Base-by-base conservation (phyloP, 2,329 filamentous ascomycete species). In the Colletotrichum sp. region DNA sequence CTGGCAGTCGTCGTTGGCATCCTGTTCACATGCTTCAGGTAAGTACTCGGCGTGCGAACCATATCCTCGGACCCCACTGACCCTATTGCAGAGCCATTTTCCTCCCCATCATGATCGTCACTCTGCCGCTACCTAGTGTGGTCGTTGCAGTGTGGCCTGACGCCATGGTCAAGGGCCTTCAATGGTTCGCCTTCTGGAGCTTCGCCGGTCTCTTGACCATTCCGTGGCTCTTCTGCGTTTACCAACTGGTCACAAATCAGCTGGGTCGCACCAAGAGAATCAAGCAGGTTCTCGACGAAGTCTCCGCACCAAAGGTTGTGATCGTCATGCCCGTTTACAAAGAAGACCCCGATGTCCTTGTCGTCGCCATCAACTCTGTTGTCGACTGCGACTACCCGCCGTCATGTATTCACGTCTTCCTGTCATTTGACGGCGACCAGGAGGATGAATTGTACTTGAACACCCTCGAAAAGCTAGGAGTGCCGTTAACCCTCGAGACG, bases 291-390 rank as follows among this genome's bases (percentile, higher is more conserved):
- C 90, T 98, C 67, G 95, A 98, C 83, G 95, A 98, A 82, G 87
- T 91, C 4, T 96, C 93, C 1, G 96, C 97, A 0, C 97, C 96
- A 3, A 99, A 99, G 85, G 94, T 98, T 18, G 95, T 98, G 78
- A 94, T 99, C 76, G 94, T 99, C 75, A 98, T 99, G 96, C 97
- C 96, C 6, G 98, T 96, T 82, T 99, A 98, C 87, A 95, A 97
- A 82, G 97, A 99, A 82, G 93, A 96, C 34, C 95, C 95, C 0
- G 94, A 95, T 1, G 90, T 98, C 15, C 89, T 99, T 63, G 89
- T 98, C 71, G 94, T 94, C 63, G 97, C 96, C 6, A 90, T 98
- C 80, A 93, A 98, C 85, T 98, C 96, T 0, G 93, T 99, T 39
- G 95, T 98, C 68, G 94, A 96, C 80, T 98, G 95, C 85, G 96